Base-by-base conservation (phyloP, 805 yeast genomes). In the Yarrowia porcina region DNA sequence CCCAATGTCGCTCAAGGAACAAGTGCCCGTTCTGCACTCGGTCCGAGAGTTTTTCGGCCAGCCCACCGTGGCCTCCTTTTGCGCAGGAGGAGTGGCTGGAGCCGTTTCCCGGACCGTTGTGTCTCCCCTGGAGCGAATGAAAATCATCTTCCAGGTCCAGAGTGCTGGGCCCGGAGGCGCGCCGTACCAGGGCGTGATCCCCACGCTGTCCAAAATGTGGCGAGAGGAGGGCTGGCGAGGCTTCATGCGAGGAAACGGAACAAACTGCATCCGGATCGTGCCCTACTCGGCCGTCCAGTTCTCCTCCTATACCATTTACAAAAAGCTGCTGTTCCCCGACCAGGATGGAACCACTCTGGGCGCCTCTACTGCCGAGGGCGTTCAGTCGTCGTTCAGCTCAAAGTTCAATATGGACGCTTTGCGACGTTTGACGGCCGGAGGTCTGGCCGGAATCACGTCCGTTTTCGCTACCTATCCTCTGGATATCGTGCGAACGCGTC, bases 31-130 rank as follows among this genome's bases (percentile, higher is more conserved):
- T 32, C 13, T 52, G 59, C 44, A 35, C 44, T 36, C 59, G 25
- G 33, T 56, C 23, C 61, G 63, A 3, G 44, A 59, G 35, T 59
- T 59, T 33, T 32, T 59, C 27, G 63, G 63, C 39, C 54, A 67
- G 27, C 79, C 80, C n/a, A 69, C 75, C 12, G 81, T 82, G 32
- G 79, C 90, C 1, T 90, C 97, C 1, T 90, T 93, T 70, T 78
- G 92, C 27, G 98, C 97, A 7, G 99, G 99, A 63, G 97, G 97
- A 61, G 80, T 89, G 0, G 99, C 98, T 0, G 99, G 98, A 64
- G 98, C 97, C 25, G 85, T 92, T 32, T 89, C 96, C 1, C 79
- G 98, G 62, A 93, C 98, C 0, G 90, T 88, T 1, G 97, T 92
- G 6, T 89, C 97, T 12, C 99, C 99, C 1, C 85, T 93, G 74